Percentiles rank a stretch among this genome's conserved stretches.
phyloP scores from a whole-genome alignment of 441 rosid genomes.

The Erodium texanum region DNA sequence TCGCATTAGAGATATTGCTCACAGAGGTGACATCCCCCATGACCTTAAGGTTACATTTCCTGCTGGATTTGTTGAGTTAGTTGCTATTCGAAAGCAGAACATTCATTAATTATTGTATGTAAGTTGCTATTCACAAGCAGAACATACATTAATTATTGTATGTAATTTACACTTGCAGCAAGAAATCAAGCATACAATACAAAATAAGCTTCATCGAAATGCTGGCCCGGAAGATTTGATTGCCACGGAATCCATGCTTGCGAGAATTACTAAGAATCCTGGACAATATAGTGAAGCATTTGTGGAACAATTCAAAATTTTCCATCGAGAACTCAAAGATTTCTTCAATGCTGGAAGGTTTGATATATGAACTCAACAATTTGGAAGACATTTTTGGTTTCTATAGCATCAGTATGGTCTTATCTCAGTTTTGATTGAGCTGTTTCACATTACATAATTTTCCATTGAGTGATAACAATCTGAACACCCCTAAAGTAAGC shows the following conservation, averaged over 20 bases:
- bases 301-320: slow-evolving; percentile 86
- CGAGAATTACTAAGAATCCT: slow-evolving; percentile 63
- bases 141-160: slow-evolving; percentile 11
- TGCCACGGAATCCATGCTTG: slow-evolving; percentile 96
- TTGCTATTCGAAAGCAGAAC: slow-evolving; percentile 13
- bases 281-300: slow-evolving; percentile 84
- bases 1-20: slow-evolving; percentile 96
- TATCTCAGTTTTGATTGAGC: not conserved
- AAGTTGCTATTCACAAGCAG: slow-evolving; percentile 11
- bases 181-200: slow-evolving; percentile 96
- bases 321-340: slow-evolving; percentile 86
- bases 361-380: slow-evolving; percentile 10
- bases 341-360: slow-evolving; percentile 99
- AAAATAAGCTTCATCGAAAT: slow-evolving; percentile 89
- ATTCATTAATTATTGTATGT: slow-evolving; percentile 12
- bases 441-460: not conserved
- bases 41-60: slow-evolving; percentile 61
- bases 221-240: slow-evolving; percentile 98
- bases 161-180: slow-evolving; percentile 44
- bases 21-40: slow-evolving; percentile 87
- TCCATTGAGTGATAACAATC: not conserved
- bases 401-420: not conserved
- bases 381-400: not conserved
- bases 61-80: slow-evolving; percentile 11
- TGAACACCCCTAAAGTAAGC: not conserved